Evolutionary conservation across 2,329 filamentous ascomycete species (phyloP), one percentile per base, ranked within the genome.

Genomic region (Aspergillus fischeri): DNA sequence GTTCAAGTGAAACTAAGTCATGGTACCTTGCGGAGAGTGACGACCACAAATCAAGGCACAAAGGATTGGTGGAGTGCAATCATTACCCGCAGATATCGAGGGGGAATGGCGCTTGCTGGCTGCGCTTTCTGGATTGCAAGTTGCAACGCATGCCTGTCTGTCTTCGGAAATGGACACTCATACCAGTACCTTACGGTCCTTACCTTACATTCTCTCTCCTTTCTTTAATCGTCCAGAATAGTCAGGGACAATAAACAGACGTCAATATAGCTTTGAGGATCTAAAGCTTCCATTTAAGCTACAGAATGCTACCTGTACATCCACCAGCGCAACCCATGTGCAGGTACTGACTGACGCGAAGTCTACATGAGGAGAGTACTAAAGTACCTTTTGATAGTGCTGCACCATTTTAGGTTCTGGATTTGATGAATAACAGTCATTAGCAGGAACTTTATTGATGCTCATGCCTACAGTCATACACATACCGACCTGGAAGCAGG

Each of bases 1-100:
- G 60, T 61, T 61, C 60, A 60, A 55, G 59, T 55, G 61, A 60
- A 61, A 14, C 2, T 17, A 17, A 59, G 55, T 51, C 42, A 45
- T 45, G 42, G 11, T 24, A 45, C 42, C 20, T 45, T 57, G 60
- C 53, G 55, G 55, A 60, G 47, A 56, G 45, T 50, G 47, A 49
- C 50, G 21, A 35, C 54, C 54, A 56, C 59, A 52, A 61, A 64
- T 63, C 51, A 57, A 35, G 24, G 54, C 35, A 48, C 48, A 54
- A 42, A 49, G 53, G 42, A 53, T 14, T 41, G 57, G 55, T 57
- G 56, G 58, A 49, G 38, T 57, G 49, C 56, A 57, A 65, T 65
- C 63, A 65, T 63, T 63, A 55, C 56, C 63, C 57, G 57, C 60
- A 53, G 56, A 52, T 59, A 57, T 62, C 54, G 55, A 59, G 53